A percentile compares a stretch with the other conserved stretches of the same genome.
Evolutionary conservation across 805 yeast species (phyloP).

Genomic region (Yarrowia keelungensis): DNA sequence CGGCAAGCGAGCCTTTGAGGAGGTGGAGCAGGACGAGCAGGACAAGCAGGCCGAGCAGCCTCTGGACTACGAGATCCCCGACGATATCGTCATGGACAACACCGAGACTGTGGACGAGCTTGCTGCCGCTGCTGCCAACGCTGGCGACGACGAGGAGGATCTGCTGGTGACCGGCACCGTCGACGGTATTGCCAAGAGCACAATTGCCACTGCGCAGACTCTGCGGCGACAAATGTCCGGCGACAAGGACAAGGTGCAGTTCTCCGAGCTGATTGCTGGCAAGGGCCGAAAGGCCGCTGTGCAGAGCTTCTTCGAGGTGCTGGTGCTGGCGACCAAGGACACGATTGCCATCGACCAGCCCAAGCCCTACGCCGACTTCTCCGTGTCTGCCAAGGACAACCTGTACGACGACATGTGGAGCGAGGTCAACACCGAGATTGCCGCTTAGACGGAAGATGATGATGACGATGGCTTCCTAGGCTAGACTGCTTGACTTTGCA

Average conservation of each 20-base stretch:
- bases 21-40: constrained; percentile 30
- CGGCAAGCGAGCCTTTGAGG: constrained; percentile 34
- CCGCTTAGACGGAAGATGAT: background rate
- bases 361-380: constrained; percentile 64
- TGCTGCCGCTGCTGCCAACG: constrained; percentile 14
- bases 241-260: constrained; percentile 65
- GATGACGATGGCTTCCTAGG: too few species aligned
- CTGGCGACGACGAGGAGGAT: constrained; percentile 30
- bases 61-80: constrained; percentile 20
- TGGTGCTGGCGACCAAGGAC: constrained; percentile 80
- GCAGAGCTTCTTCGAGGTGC: constrained; percentile 69
- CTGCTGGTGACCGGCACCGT: constrained; percentile 40
- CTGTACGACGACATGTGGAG: constrained; percentile 48
- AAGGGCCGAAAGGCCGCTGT: constrained; percentile 38
- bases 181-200: constrained; percentile 56
- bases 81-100: constrained; percentile 15
- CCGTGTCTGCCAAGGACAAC: constrained; percentile 57
- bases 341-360: constrained; percentile 70
- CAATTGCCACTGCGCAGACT: constrained; percentile 60
- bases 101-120: constrained; percentile 19
- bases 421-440: constrained; percentile 20
- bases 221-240: constrained; percentile 52
- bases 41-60: background rate
- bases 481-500: background rate
- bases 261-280: constrained; percentile 19